These are phyloP conservation scores for Hyphopichia burtonii DNA, from an alignment of 1,139 yeast species.

Conservation along the genomic window DNA sequence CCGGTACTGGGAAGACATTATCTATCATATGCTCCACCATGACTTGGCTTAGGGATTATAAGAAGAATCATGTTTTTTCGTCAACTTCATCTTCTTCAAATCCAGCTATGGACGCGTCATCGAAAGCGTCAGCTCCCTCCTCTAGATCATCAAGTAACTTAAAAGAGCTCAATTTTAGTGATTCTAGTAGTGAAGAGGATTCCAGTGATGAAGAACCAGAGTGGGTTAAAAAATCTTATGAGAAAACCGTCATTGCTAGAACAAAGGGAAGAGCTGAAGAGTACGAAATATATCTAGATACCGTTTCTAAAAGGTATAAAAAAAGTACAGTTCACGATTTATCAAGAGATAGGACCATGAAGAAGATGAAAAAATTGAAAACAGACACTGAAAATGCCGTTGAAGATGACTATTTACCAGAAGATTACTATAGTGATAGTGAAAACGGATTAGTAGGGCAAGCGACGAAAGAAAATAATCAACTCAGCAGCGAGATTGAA, in stretches of 20 bases:
- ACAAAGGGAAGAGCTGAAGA: conserved; percentile 31
- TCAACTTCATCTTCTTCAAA: conserved; percentile 7
- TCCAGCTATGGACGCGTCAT: background rate
- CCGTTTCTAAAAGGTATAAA: conserved; percentile 16
- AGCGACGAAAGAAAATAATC: conserved; percentile 17
- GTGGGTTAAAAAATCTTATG: conserved; percentile 54
- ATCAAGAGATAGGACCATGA: background rate
- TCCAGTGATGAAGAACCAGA: conserved; percentile 49
- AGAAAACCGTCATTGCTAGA: conserved; percentile 28
- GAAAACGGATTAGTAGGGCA: conserved; percentile 15
- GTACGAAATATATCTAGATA: conserved; percentile 41
- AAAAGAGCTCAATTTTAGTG: background rate
- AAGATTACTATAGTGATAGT: conserved; percentile 38
- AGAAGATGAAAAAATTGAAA: conserved; percentile 7
- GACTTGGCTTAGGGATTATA: conserved; percentile 78
- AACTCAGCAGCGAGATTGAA: conserved; percentile 45
- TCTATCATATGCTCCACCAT: conserved; percentile 83
- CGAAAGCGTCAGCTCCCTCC: background rate
- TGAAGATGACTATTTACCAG: conserved; percentile 37
- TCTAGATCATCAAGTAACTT: background rate
- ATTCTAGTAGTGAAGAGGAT: background rate
- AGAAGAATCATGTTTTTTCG: conserved; percentile 35
- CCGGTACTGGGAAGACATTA: conserved; percentile 92
- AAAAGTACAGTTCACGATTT: conserved; percentile 11
- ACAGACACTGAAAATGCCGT: background rate